Evolutionary conservation across 345 rosid genomes (phyloP).

Genomic region (Eutrema heterophyllum): DNA sequence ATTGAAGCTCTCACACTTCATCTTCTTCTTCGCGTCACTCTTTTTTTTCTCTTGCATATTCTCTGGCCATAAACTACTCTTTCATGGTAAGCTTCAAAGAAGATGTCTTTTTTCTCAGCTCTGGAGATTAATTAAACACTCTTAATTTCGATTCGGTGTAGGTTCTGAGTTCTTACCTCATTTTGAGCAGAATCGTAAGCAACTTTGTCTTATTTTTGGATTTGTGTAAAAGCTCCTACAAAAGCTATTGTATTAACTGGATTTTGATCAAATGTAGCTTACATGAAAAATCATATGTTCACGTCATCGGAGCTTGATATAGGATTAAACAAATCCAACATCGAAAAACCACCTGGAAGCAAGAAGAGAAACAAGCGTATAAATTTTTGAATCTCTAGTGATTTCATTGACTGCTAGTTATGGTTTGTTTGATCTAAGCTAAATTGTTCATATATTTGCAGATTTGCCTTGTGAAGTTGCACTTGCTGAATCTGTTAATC

Average conservation of each 20-base stretch:
- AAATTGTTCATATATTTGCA: constrained; percentile 19
- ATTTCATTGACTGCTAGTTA: neutral
- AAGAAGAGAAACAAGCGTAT: constrained; percentile 31
- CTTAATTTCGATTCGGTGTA: constrained; percentile 10
- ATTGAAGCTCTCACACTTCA: constrained; percentile 39
- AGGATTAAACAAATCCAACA: constrained; percentile 21
- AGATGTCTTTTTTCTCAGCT: neutral
- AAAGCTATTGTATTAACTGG: constrained; percentile 10
- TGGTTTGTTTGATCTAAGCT: neutral
- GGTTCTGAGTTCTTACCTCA: constrained; percentile 30
- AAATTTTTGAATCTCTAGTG: neutral
- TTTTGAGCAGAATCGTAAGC: constrained; percentile 26
- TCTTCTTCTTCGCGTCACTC: constrained; percentile 41
- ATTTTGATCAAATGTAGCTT: constrained; percentile 17
- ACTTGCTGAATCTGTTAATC: constrained; percentile 47
- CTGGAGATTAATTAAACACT: neutral
- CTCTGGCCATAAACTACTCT: constrained; percentile 46
- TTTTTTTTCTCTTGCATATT: constrained; percentile 45
- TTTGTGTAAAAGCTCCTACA: neutral
- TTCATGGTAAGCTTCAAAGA: constrained; percentile 49
- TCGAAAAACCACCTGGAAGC: constrained; percentile 28
- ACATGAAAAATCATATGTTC: constrained; percentile 2
- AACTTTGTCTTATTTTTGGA: neutral
- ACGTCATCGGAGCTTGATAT: constrained; percentile 18
- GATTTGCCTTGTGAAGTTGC: constrained; percentile 68